These are phyloP conservation scores for Zymoseptoria pseudotritici DNA, from an alignment of 2,329 filamentous ascomycete species.

Conservation along the genomic window DNA sequence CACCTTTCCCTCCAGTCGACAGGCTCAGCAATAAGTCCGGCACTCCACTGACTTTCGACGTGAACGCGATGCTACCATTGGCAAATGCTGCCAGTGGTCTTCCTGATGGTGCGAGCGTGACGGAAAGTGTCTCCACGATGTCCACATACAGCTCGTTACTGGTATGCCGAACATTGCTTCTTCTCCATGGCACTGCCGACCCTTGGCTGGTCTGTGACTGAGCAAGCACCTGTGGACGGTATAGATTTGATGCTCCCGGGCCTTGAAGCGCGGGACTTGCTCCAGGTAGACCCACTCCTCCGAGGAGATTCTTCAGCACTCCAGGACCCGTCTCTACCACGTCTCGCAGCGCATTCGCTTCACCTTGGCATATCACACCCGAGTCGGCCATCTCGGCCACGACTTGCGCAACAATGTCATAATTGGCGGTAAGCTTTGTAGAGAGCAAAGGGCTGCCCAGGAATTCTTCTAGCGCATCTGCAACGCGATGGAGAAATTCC, in stretches of 20 bases:
- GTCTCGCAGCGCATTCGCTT: slow-evolving; percentile 86
- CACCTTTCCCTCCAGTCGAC: slow-evolving; percentile 71
- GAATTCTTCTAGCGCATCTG: slow-evolving; percentile 92
- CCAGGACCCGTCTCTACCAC: slow-evolving; percentile 79
- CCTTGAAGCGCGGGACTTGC: slow-evolving; percentile 21
- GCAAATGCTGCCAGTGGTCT: slow-evolving; percentile 78
- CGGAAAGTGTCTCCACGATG: slow-evolving; percentile 79
- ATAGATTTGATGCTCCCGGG: slow-evolving; percentile 12
- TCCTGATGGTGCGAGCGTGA: slow-evolving; percentile 85
- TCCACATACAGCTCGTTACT: slow-evolving; percentile 97
- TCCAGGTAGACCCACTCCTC: slow-evolving; percentile 75
- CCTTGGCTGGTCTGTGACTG: slow-evolving; percentile 23
- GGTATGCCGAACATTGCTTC: slow-evolving; percentile 87
- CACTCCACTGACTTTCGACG: slow-evolving; percentile 86
- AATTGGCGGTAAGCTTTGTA: slow-evolving; percentile 78
- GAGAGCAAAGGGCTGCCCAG: slow-evolving; percentile 79
- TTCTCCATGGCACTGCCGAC: slow-evolving; percentile 73
- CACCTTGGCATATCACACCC: slow-evolving; percentile 80
- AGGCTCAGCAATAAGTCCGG: slow-evolving; percentile 81
- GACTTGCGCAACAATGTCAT: slow-evolving; percentile 89
- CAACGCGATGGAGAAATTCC: slow-evolving; percentile 87
- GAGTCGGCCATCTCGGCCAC: slow-evolving; percentile 95
- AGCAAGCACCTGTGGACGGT: slow-evolving; percentile 8
- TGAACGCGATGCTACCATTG: slow-evolving; percentile 90
- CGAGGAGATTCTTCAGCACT: slow-evolving; percentile 79